A percentile compares a stretch with the other conserved stretches of the same genome.
phyloP scores from a whole-genome alignment of 1,284 basidiomycete genomes.

The Laetiporus sulphureus region DNA sequence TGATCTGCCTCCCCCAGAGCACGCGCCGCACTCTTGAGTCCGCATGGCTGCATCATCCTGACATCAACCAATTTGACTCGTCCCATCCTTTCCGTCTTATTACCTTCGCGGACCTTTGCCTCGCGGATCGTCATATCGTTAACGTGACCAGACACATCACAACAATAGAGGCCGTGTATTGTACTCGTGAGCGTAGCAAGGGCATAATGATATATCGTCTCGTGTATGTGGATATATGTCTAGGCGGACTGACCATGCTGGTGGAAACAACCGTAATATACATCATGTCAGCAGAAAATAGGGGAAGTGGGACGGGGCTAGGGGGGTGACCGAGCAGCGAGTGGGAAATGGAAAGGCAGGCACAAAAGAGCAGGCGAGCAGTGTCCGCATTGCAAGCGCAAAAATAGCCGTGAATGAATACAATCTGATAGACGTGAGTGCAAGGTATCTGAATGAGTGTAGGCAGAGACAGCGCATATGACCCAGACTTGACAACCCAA shows the following conservation, averaged over 20 bases:
- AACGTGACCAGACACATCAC: too few species aligned
- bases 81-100: too few species aligned
- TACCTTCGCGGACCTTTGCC: too few species aligned
- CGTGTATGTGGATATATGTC: constrained; percentile 11
- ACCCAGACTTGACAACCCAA: constrained; percentile 1
- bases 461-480: constrained; percentile 8
- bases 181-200: neutral
- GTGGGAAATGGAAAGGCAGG: too few species aligned
- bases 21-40: too few species aligned
- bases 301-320: too few species aligned
- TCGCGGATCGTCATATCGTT: too few species aligned
- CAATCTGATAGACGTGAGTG: constrained; percentile 9
- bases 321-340: too few species aligned
- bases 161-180: constrained; percentile 1
- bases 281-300: neutral
- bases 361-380: too few species aligned
- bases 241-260: constrained; percentile 2
- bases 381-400: neutral
- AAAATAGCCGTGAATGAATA: neutral
- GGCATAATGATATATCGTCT: constrained; percentile 8
- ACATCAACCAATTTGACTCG: constrained; percentile 1
- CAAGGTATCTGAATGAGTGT: constrained; percentile 9
- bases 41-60: too few species aligned
- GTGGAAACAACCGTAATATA: constrained; percentile 1
- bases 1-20: neutral